Conservation (phyloP, 2,329 filamentous ascomycete species). For the Sarocladiaceae sp. region DNA sequence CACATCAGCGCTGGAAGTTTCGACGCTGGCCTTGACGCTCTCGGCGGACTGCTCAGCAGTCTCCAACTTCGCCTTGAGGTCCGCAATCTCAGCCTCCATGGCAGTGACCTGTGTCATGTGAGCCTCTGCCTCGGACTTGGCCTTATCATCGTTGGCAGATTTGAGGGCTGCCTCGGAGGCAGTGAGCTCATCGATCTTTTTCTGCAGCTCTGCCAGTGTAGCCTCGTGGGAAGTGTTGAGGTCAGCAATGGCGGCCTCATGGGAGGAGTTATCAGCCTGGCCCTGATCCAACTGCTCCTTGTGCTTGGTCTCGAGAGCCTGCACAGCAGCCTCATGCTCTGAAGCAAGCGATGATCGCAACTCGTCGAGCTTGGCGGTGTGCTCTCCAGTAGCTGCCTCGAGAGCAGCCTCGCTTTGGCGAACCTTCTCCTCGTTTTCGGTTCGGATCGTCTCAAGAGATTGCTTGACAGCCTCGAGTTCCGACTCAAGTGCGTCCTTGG, state of each 20-base stretch:
- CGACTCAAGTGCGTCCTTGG: conserved; percentile 44
- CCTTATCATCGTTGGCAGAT: conserved; percentile 38
- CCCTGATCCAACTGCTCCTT: conserved; percentile 44
- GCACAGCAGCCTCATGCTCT: conserved; percentile 44
- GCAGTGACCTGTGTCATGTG: conserved; percentile 41
- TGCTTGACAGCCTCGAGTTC: conserved; percentile 46
- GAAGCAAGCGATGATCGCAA: conserved; percentile 45
- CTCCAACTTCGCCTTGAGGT: conserved; percentile 44
- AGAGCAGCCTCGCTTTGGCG: conserved; percentile 27
- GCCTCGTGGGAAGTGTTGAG: conserved; percentile 47
- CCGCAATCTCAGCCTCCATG: conserved; percentile 48
- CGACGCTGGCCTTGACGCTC: conserved; percentile 38
- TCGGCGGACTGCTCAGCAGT: conserved; percentile 41
- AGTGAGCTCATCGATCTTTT: conserved; percentile 49
- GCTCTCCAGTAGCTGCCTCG: conserved; percentile 39
- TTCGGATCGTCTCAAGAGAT: conserved; percentile 40
- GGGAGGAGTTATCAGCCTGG: conserved; percentile 37
- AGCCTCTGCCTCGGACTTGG: conserved; percentile 40
- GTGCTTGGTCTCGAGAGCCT: conserved; percentile 50
- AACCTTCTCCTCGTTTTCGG: conserved; percentile 30
- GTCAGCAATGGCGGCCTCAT: conserved; percentile 45
- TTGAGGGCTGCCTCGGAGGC: conserved; percentile 42
- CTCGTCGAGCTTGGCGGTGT: conserved; percentile 43
- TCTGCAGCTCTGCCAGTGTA: conserved; percentile 44
- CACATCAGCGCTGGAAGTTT: conserved; percentile 37